These are phyloP conservation scores for Punica granatum DNA, from an alignment of 345 rosid genomes.

Conservation along the genomic window DNA sequence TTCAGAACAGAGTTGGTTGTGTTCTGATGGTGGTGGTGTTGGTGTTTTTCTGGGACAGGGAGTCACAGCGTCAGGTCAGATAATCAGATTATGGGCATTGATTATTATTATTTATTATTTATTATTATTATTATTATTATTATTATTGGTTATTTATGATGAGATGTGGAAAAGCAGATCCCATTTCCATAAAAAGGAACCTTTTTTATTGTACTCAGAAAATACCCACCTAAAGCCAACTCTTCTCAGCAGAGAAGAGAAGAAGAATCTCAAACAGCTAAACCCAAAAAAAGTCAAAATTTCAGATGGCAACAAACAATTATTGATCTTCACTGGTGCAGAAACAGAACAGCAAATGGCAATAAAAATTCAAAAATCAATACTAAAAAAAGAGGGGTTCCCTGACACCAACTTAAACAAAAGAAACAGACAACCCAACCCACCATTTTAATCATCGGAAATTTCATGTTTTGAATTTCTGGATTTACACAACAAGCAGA, in stretches of 20 bases:
- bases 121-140: neutral
- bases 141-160: neutral
- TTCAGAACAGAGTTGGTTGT: neutral
- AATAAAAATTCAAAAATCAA: neutral
- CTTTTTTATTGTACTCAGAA: conserved; percentile 27
- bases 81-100: neutral
- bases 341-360: conserved; percentile 7
- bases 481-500: neutral
- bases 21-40: too few relatives aligned
- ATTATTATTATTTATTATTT: neutral
- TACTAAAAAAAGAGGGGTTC: neutral
- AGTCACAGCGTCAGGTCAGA: neutral
- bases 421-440: neutral
- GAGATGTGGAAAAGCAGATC: conserved; percentile 52
- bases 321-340: conserved; percentile 7
- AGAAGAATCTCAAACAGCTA: conserved; percentile 1
- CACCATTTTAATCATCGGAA: neutral
- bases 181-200: conserved; percentile 51
- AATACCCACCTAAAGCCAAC: conserved; percentile 43
- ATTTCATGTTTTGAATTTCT: neutral
- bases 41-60: conserved; percentile 8
- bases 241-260: conserved; percentile 1
- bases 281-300: conserved; percentile 6
- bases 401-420: neutral
- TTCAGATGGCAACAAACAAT: conserved; percentile 5